Evolutionary conservation across 306 rosid genomes (phyloP).

Genomic region (Acacia melanoxylon): DNA sequence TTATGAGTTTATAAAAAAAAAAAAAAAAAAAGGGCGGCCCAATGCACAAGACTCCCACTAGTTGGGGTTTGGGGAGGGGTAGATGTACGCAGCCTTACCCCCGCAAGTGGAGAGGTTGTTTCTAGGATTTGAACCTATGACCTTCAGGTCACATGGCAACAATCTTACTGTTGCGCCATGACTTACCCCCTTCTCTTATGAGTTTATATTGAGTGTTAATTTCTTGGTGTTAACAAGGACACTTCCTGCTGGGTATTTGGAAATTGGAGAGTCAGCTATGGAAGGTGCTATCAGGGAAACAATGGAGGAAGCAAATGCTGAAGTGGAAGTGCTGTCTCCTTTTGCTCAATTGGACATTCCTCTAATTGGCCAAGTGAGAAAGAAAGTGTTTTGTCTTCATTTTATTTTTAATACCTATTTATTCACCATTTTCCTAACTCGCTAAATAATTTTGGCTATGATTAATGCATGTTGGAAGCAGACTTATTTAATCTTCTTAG

Average conservation of each 20-base stretch:
- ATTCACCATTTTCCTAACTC: conserved; percentile 18
- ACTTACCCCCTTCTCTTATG: neutral
- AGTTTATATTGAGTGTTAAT: conserved; percentile 11
- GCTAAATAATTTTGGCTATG: conserved; percentile 33
- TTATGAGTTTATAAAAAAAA: conserved; percentile 1
- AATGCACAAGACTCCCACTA: no score
- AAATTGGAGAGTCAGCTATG: conserved; percentile 92
- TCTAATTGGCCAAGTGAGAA: conserved; percentile 85
- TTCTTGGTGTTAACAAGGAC: conserved; percentile 64
- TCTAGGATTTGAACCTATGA: no score
- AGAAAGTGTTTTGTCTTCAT: neutral
- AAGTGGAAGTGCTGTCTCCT: conserved; percentile 84
- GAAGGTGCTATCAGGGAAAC: conserved; percentile 98
- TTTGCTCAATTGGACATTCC: conserved; percentile 97
- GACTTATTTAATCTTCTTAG: conserved; percentile 88
- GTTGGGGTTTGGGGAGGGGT: no score
- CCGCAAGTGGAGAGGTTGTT: no score
- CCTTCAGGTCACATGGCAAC: no score
- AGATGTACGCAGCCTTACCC: no score
- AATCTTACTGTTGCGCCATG: no score
- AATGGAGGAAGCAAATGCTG: conserved; percentile 95
- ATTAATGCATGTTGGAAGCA: conserved; percentile 45
- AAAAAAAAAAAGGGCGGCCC: no score
- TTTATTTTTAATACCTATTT: neutral
- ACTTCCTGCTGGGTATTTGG: conserved; percentile 96